A percentile compares a stretch with the other conserved stretches of the same genome.
phyloP scores from a whole-genome alignment of 495 filamentous ascomycete species.

The Neurospora sp. region DNA sequence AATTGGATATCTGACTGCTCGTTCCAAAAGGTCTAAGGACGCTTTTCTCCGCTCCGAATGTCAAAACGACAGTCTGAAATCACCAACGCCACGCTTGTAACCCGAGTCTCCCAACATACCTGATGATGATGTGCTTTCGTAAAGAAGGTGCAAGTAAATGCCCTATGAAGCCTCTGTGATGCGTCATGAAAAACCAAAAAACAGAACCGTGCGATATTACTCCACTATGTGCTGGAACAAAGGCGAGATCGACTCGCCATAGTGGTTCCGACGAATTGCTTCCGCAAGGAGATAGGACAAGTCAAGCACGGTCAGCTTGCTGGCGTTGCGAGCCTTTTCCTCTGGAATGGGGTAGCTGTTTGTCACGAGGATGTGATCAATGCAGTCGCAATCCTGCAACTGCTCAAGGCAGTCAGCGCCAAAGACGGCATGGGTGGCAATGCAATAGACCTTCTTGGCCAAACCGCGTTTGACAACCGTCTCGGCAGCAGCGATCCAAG shows the following conservation, averaged over 20 bases:
- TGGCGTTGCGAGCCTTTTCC: conserved; percentile 54
- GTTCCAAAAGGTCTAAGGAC: conserved; percentile 14
- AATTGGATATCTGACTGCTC: conserved; percentile 26
- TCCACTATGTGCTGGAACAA: conserved; percentile 65
- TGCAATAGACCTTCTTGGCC: conserved; percentile 91
- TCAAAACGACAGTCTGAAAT: conserved; percentile 9
- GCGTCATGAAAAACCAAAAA: conserved; percentile 6
- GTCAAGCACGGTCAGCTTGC: conserved; percentile 83
- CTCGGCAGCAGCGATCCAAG: conserved; percentile 97
- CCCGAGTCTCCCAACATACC: conserved; percentile 7
- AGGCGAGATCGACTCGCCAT: conserved; percentile 79
- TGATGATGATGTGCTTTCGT: not conserved
- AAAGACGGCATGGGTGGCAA: conserved; percentile 94
- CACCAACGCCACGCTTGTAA: conserved; percentile 23
- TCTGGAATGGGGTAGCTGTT: conserved; percentile 87
- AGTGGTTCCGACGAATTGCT: conserved; percentile 90
- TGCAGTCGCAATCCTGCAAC: conserved; percentile 83
- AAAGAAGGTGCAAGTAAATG: not conserved
- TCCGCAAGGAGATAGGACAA: conserved; percentile 80
- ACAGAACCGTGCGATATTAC: conserved; percentile 23
- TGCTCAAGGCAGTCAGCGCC: conserved; percentile 81
- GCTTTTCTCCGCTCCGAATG: conserved; percentile 1
- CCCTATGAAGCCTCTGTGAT: not conserved
- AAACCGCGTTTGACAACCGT: conserved; percentile 87
- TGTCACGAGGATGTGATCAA: conserved; percentile 88